Conservation (phyloP, 306 rosid genomes). For the Fragaria vesca region DNA sequence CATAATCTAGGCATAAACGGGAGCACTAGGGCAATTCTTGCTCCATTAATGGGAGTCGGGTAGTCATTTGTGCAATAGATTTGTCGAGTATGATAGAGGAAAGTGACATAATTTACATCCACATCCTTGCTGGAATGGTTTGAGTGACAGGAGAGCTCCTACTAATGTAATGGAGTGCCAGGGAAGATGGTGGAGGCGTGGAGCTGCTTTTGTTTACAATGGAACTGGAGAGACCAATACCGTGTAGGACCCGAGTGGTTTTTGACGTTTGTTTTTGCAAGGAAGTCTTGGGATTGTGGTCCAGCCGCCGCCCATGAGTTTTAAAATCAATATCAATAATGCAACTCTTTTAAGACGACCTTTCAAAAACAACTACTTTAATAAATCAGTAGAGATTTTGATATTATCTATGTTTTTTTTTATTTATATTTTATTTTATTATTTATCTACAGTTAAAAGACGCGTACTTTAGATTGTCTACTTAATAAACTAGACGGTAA, state of each 20-base stretch:
- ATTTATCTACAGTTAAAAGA: no score
- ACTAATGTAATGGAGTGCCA: neutral
- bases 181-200: neutral
- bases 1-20: neutral
- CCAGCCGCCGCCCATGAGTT: slow-evolving; percentile 21
- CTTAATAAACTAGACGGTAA: no score
- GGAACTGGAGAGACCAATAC: neutral
- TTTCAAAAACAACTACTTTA: no score
- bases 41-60: slow-evolving; percentile 5
- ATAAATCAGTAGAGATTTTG: no score
- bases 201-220: neutral
- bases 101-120: neutral
- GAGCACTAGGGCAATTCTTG: neutral
- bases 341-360: neutral
- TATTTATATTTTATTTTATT: no score
- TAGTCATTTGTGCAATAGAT: neutral
- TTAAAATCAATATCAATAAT: neutral
- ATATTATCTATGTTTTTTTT: no score
- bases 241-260: slow-evolving; percentile 20
- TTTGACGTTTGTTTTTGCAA: slow-evolving; percentile 19
- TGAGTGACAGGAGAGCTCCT: slow-evolving; percentile 13
- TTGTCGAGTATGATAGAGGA: neutral
- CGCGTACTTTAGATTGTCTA: no score
- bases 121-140: slow-evolving; percentile 11
- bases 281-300: neutral